Conservation (phyloP, 2,329 filamentous ascomycete species). For the Paraphoma chrysanthemicola region DNA sequence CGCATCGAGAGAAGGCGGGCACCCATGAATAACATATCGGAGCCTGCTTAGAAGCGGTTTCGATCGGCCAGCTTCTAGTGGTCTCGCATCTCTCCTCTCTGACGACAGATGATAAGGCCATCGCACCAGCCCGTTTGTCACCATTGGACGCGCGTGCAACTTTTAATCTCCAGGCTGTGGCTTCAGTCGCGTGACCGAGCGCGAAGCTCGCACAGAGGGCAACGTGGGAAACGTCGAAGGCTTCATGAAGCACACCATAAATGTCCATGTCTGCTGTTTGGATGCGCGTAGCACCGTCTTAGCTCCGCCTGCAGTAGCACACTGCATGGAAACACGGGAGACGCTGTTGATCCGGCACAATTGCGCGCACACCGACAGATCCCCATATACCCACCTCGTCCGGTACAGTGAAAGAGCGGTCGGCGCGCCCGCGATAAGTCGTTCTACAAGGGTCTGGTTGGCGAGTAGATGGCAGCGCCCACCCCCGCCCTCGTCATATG, state of each 20-base stretch:
- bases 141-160: neutral
- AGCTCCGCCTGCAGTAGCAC: conserved; percentile 8
- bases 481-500: conserved; percentile 16
- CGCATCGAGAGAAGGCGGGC: too few species aligned
- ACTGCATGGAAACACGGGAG: conserved; percentile 5
- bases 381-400: neutral
- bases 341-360: neutral
- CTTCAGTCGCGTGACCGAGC: neutral
- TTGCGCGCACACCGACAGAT: conserved; percentile 16
- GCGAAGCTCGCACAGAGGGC: neutral
- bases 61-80: neutral
- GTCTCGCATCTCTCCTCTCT: neutral
- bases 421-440: conserved; percentile 12
- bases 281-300: neutral
- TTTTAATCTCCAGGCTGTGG: neutral
- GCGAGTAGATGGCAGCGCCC: conserved; percentile 4
- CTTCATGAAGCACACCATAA: too few species aligned
- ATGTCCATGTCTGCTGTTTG: too few species aligned
- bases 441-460: conserved; percentile 9
- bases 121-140: neutral
- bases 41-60: neutral
- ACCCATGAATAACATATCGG: too few species aligned
- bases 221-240: too few species aligned
- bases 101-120: neutral
- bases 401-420: conserved; percentile 14